Evolutionary conservation across 2,329 filamentous ascomycete species (phyloP).

Genomic region (Tolypocladium sp.): DNA sequence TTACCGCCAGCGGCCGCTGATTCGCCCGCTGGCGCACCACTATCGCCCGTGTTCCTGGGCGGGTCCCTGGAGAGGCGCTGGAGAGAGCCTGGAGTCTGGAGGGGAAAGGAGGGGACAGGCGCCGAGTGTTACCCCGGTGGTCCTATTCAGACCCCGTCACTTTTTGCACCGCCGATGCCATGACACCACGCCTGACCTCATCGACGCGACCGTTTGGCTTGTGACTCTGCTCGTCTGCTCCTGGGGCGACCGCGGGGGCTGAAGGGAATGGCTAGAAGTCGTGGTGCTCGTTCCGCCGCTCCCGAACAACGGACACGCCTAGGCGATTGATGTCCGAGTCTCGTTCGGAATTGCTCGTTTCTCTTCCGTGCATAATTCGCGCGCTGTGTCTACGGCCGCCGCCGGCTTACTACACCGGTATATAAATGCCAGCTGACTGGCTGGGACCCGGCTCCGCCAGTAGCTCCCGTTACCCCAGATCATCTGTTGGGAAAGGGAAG

Average conservation of each 20-base stretch:
- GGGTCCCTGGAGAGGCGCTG: neutral
- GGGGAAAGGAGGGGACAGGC: neutral
- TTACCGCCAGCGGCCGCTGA: constrained; percentile 16
- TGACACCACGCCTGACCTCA: neutral
- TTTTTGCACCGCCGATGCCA: neutral
- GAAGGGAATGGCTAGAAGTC: neutral
- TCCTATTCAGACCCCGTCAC: neutral
- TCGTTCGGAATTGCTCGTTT: neutral
- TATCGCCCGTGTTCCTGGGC: neutral
- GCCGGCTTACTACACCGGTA: too few species aligned
- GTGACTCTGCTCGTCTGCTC: neutral
- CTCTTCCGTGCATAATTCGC: neutral
- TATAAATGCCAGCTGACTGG: neutral
- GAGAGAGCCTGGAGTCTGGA: neutral
- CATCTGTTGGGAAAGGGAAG: neutral
- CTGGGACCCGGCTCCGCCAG: neutral
- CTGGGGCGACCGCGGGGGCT: neutral
- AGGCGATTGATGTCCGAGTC: neutral
- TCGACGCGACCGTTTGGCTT: neutral
- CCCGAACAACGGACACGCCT: neutral
- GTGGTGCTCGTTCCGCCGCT: neutral
- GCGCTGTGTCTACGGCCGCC: too few species aligned
- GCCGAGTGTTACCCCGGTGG: neutral
- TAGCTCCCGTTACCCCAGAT: neutral
- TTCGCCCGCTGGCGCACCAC: constrained; percentile 2